Base-by-base conservation (phyloP, 208 protist genomes). In the Endotrypanum monterogeii region DNA sequence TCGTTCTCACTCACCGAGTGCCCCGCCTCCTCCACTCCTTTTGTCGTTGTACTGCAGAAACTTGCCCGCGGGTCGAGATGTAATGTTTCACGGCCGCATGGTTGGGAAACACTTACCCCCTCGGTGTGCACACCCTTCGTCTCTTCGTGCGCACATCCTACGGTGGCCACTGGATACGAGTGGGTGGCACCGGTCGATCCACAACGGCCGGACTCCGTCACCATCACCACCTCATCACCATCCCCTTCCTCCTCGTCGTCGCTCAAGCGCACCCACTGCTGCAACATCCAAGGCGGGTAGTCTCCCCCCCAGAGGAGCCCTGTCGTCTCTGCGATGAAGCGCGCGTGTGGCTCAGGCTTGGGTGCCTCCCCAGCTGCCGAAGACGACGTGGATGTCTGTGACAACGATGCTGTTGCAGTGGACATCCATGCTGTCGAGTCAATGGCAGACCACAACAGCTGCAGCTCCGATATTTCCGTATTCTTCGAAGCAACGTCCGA, bases 261-360 rank as follows among this genome's bases (percentile, higher is more conserved):
- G 6, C n/a, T 70, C 28, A 60, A 67, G 11, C 67, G 71, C 63
- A 69, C 30, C 76, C 76, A 81, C 70, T 57, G 65, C 32, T 72
- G 66, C 65, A 67, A 56, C 71, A 81, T 58, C 76, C 76, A 81
- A 1, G 54, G 25, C 18, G 76, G 76, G 52, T 81, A 81, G 37
- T 72, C 71, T 5, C 54, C 70, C 11, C 76, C 76, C 71, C 70
- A 81, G 55, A 81, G 76, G 46, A 81, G 56, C 0, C 39, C 51
- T 12, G 71, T 57, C n/a, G 61, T 66, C 35, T 81, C 76, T 14
- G 37, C 18, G 6, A 81, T 54, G 52, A 81, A 73, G n/a, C 32
- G 71, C 58, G 66, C 66, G 30, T 81, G 76, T 18, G 37, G 57
- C 52, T 20, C 68, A 30, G 25, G 25, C 14, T n/a, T 32, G 23